Conservation (phyloP, 495 filamentous ascomycete species). For the Haplographium delicatum region DNA sequence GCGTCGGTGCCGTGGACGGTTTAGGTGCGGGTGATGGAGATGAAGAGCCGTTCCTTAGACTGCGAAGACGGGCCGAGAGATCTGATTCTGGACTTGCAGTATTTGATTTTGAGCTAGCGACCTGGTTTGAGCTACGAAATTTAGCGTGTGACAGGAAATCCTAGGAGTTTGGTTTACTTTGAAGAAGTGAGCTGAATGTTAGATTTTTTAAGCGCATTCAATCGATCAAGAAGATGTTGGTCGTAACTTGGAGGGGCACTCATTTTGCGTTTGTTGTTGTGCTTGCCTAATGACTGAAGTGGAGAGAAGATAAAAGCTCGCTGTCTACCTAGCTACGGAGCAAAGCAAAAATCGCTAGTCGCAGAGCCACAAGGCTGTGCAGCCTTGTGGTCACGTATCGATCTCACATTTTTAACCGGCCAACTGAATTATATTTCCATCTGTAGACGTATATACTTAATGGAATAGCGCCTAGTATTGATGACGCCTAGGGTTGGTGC, state of each 20-base stretch:
- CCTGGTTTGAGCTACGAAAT: background rate
- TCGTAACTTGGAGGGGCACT: conserved; percentile 26
- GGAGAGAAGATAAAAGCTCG: too few relatives aligned
- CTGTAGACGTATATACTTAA: too few relatives aligned
- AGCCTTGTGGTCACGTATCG: too few relatives aligned
- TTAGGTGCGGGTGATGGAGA: conserved; percentile 13
- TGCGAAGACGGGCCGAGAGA: conserved; percentile 29
- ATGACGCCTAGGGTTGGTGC: too few relatives aligned
- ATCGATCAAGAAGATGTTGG: conserved; percentile 29
- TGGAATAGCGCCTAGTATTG: too few relatives aligned
- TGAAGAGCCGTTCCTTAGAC: conserved; percentile 22
- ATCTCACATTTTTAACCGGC: too few relatives aligned
- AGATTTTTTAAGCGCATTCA: conserved; percentile 37
- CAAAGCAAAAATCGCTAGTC: too few relatives aligned
- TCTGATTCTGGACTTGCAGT: conserved; percentile 20
- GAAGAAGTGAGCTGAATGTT: conserved; percentile 21
- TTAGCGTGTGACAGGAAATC: conserved; percentile 1
- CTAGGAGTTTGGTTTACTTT: conserved; percentile 11
- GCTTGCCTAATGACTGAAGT: too few relatives aligned
- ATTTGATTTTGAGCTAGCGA: conserved; percentile 11
- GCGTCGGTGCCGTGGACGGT: background rate
- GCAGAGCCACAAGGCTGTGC: too few relatives aligned
- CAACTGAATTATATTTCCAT: too few relatives aligned
- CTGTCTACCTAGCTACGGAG: too few relatives aligned
- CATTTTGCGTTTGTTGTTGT: conserved; percentile 16